A percentile compares a stretch with the other conserved stretches of the same genome.
Evolutionary conservation across 2,329 filamentous ascomycete genomes (phyloP).

Genomic region (Aspergillus puulaauensis): DNA sequence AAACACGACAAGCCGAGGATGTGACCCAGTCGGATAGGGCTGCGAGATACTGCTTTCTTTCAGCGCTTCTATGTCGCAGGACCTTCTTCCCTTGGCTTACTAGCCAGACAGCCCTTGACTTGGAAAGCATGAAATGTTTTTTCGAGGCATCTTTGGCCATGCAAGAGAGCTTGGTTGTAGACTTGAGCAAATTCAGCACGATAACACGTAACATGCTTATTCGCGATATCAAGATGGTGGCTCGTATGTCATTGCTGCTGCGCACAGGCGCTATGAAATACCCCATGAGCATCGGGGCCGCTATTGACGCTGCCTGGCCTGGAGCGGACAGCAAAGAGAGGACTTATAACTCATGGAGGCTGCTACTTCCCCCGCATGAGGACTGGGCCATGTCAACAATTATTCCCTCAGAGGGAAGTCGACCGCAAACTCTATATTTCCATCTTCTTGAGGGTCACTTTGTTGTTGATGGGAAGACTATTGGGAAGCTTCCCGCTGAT

Average conservation of each 20-base stretch:
- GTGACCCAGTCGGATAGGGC: constrained; percentile 38
- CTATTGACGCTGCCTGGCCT: constrained; percentile 48
- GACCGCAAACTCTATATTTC: constrained; percentile 40
- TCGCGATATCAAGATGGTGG: constrained; percentile 49
- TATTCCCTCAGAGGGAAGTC: constrained; percentile 28
- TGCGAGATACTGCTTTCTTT: constrained; percentile 52
- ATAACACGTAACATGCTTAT: constrained; percentile 42
- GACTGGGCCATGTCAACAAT: constrained; percentile 37
- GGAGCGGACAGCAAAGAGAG: constrained; percentile 23
- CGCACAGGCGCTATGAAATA: constrained; percentile 32
- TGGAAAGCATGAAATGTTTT: constrained; percentile 27
- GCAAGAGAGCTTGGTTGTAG: constrained; percentile 48
- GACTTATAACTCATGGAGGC: constrained; percentile 21
- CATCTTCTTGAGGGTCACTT: constrained; percentile 51
- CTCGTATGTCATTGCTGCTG: constrained; percentile 38
- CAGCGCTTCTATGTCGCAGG: constrained; percentile 56
- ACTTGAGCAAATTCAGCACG: constrained; percentile 36
- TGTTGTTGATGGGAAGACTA: constrained; percentile 48
- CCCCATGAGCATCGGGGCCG: constrained; percentile 29
- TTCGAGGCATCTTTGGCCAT: constrained; percentile 44
- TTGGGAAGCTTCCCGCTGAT: constrained; percentile 55
- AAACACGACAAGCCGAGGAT: constrained; percentile 44
- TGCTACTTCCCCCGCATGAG: constrained; percentile 20
- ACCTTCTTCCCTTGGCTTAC: constrained; percentile 38
- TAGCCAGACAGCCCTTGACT: constrained; percentile 1